Base-by-base conservation (phyloP, 148 eudicot species). In the Heliosperma pusillum region DNA sequence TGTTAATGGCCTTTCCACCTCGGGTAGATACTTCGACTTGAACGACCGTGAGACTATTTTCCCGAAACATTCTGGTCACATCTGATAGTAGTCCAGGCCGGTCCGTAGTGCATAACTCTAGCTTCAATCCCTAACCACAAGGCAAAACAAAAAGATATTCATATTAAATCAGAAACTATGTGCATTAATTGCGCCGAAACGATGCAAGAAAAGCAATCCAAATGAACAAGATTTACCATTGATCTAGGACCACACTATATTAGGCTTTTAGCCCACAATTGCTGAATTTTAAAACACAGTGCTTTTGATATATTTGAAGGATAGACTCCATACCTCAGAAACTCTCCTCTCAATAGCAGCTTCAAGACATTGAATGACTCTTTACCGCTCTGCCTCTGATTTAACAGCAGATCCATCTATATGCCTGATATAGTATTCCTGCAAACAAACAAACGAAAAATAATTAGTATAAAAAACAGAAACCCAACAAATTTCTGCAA, bases 371-470 rank as follows among this genome's bases (percentile, higher is more conserved):
- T 94, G 96, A 66, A 90, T 85, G 66, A 94, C 85, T 74, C 97
- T 83, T 82, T 91, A 83, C 72, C 98, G 84, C 86, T 94, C 98
- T 26, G 97, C 97, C 66, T 90, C 97, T 15, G 98, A 94, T 75
- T 90, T 91, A 52, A 94, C 90, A 6, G 98, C 93, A 19, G 91
- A 90, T 58, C 98, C 98, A 81, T 94, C 98, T 1, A 87, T 70
- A 77, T 91, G 97, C 80, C 93, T 84, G 61, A 94, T 80, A 70
- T 90, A 94, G 63, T 91, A 94, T 69, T 94, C 98, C 97, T 93
- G 74, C 76, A n/a, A n/a, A 4, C 21, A 17, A 64, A 52, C 21
- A 57, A 1, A 67, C 16, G 6, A 20, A 45, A 71, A 29, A 71
- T 27, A 25, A 57, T 17, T 40, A 40, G 44, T 40, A 40, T n/a